Conservation (phyloP, 768 basidiomycete genomes). For the Pleurotus cornucopiae region DNA sequence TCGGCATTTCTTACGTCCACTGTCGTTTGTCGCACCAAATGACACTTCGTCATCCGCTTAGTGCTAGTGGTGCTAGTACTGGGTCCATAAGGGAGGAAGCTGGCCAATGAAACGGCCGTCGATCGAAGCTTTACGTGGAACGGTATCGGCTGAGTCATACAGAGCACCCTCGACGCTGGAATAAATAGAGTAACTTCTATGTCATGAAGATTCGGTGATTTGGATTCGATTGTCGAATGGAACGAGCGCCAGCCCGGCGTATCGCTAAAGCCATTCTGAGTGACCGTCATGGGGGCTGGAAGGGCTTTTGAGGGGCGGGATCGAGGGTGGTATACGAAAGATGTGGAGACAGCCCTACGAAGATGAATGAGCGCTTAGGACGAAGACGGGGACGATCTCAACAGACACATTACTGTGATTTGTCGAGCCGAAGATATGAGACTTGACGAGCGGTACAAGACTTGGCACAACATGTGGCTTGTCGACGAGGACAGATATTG, state of each 20-base stretch:
- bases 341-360: slow-evolving; percentile 49
- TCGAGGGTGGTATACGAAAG: slow-evolving; percentile 64
- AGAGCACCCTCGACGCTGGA: slow-evolving; percentile 58
- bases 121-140: slow-evolving; percentile 64
- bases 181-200: slow-evolving; percentile 38
- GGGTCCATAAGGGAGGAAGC: slow-evolving; percentile 59
- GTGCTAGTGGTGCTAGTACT: slow-evolving; percentile 24
- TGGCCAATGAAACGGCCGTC: slow-evolving; percentile 48
- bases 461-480: slow-evolving; percentile 40
- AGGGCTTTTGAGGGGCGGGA: slow-evolving; percentile 52
- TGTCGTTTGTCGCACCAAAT: slow-evolving; percentile 61
- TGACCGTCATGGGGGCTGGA: slow-evolving; percentile 38
- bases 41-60: slow-evolving; percentile 45
- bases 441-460: slow-evolving; percentile 35
- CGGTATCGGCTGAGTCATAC: slow-evolving; percentile 55
- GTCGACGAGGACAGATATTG: slow-evolving; percentile 46
- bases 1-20: slow-evolving; percentile 62
- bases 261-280: slow-evolving; percentile 35
- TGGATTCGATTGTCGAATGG: slow-evolving; percentile 36
- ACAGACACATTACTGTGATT: slow-evolving; percentile 46
- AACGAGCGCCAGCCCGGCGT: slow-evolving; percentile 48
- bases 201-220: slow-evolving; percentile 31
- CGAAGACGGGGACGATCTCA: not conserved
- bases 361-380: not conserved
- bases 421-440: slow-evolving; percentile 43